These are phyloP conservation scores for Stephanodiscus minutulus DNA, from an alignment of 108 stramenopile genomes.

Conservation along the genomic window DNA sequence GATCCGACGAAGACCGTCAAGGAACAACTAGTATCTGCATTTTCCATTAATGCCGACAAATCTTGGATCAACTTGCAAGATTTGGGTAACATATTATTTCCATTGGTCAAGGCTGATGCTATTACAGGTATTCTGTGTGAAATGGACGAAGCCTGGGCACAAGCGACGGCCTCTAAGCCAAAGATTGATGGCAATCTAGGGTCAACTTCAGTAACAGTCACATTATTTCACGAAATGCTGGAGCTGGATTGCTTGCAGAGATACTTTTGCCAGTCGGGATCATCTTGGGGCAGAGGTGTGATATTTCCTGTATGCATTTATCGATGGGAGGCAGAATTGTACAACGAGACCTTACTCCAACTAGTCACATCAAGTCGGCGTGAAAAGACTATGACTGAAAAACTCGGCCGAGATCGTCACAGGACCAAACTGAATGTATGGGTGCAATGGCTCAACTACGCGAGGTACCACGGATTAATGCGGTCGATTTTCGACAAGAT, in stretches of 20 bases:
- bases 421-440: conserved; percentile 7
- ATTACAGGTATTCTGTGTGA: conserved; percentile 9
- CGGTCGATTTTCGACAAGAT: conserved; percentile 16
- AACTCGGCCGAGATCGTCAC: conserved; percentile 20
- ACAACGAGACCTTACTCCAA: conserved; percentile 9
- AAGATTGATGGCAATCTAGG: background rate
- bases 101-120: conserved; percentile 29
- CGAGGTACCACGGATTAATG: conserved; percentile 13
- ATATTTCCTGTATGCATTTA: conserved; percentile 21
- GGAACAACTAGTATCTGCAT: conserved; percentile 28
- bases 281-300: conserved; percentile 17
- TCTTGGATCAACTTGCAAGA: conserved; percentile 30
- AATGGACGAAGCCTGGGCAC: conserved; percentile 36
- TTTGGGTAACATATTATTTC: conserved; percentile 25
- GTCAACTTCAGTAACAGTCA: conserved; percentile 21
- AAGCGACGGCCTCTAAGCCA: conserved; percentile 10
- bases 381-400: conserved; percentile 19
- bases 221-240: conserved; percentile 35
- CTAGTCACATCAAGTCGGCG: conserved; percentile 15
- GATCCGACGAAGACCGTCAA: conserved; percentile 21
- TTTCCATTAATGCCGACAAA: conserved; percentile 24
- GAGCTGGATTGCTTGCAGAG: conserved; percentile 9
- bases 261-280: conserved; percentile 15
- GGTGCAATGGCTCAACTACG: conserved; percentile 5
- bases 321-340: conserved; percentile 35